A percentile compares a stretch with the other conserved stretches of the same genome.
Evolutionary conservation across 805 yeast species (phyloP).

Genomic region (Yarrowia sp.): DNA sequence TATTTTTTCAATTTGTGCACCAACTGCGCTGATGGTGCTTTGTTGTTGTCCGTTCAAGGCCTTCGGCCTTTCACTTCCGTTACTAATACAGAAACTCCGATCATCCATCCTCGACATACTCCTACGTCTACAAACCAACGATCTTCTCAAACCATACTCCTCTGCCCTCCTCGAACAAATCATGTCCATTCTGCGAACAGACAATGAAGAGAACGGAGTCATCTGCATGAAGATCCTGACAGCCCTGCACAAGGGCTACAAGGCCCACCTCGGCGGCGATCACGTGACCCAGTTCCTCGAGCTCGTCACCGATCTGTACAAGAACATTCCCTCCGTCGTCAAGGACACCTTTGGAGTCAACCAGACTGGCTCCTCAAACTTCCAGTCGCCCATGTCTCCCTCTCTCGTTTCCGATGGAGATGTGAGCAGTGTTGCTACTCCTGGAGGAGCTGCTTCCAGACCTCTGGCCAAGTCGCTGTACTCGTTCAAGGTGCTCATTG

Average conservation of each 20-base stretch:
- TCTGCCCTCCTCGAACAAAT: slow-evolving; percentile 64
- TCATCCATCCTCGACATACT: slow-evolving; percentile 77
- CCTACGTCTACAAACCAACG: slow-evolving; percentile 83
- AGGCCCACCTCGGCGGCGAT: slow-evolving; percentile 61
- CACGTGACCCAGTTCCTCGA: slow-evolving; percentile 81
- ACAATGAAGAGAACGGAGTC: slow-evolving; percentile 96
- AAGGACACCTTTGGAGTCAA: slow-evolving; percentile 61
- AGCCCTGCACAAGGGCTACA: slow-evolving; percentile 83
- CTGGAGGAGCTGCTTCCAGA: slow-evolving; percentile 55
- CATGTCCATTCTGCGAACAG: slow-evolving; percentile 66
- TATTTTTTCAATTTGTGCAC: too few species aligned
- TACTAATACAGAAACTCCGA: slow-evolving; percentile 66
- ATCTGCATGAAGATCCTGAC: slow-evolving; percentile 88
- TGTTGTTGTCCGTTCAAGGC: background rate
- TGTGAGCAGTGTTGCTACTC: slow-evolving; percentile 43
- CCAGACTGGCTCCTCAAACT: slow-evolving; percentile 43
- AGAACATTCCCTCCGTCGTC: slow-evolving; percentile 78
- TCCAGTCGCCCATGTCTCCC: slow-evolving; percentile 54
- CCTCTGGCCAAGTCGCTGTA: slow-evolving; percentile 69
- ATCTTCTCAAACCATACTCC: slow-evolving; percentile 75
- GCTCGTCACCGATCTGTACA: slow-evolving; percentile 75
- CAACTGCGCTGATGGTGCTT: too few species aligned
- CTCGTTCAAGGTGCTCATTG: slow-evolving; percentile 91
- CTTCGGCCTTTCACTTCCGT: background rate
- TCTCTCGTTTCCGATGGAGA: slow-evolving; percentile 51